Evolutionary conservation across 2,329 filamentous ascomycete genomes (phyloP).

Genomic region (Amauroascus verrucosus): DNA sequence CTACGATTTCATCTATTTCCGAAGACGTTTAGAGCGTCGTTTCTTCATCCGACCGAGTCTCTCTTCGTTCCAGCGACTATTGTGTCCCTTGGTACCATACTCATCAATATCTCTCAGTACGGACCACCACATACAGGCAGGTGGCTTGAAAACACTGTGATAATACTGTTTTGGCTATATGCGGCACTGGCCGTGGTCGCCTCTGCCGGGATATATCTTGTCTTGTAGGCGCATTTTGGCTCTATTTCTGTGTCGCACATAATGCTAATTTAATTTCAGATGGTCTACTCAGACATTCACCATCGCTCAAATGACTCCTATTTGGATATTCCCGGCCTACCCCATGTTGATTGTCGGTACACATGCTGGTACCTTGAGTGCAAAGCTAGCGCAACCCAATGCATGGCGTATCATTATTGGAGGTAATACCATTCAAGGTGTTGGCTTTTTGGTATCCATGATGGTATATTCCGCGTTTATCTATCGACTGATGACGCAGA

Average conservation of each 20-base stretch:
- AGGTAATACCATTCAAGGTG: constrained; percentile 52
- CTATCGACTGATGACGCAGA: constrained; percentile 80
- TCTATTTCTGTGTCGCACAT: not conserved
- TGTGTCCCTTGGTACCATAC: constrained; percentile 62
- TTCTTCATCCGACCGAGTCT: constrained; percentile 66
- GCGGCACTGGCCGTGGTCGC: constrained; percentile 55
- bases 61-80: constrained; percentile 62
- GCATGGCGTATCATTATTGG: constrained; percentile 50
- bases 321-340: constrained; percentile 82
- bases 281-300: constrained; percentile 58
- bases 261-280: constrained; percentile 27
- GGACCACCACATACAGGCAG: constrained; percentile 51
- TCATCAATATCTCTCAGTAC: constrained; percentile 71
- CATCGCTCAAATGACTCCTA: constrained; percentile 74
- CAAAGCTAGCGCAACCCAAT: constrained; percentile 34
- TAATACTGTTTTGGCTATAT: constrained; percentile 66
- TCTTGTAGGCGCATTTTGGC: constrained; percentile 43
- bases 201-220: constrained; percentile 62
- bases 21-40: constrained; percentile 59
- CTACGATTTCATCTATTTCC: constrained; percentile 60
- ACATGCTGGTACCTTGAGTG: constrained; percentile 52
- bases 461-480: constrained; percentile 80
- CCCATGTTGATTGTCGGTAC: constrained; percentile 67
- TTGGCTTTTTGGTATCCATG: constrained; percentile 55
- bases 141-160: constrained; percentile 54